Conservation (phyloP, 1,284 basidiomycete genomes). For the Naganishia albida region DNA sequence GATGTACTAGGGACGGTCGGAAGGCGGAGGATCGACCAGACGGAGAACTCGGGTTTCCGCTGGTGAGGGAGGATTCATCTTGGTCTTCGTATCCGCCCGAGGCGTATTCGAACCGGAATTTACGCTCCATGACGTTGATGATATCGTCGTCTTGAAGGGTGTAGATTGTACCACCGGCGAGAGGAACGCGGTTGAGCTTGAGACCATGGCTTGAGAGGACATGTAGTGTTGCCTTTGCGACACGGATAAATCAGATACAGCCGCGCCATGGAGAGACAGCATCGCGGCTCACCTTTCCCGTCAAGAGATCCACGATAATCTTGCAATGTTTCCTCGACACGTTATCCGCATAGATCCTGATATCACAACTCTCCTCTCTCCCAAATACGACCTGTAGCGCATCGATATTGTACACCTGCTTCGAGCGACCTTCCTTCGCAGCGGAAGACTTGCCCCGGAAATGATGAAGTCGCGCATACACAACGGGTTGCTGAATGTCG, state of each 20-base stretch:
- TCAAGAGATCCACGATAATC: slow-evolving; percentile 47
- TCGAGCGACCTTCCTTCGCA: slow-evolving; percentile 19
- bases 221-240: slow-evolving; percentile 42
- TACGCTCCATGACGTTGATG: slow-evolving; percentile 48
- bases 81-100: slow-evolving; percentile 20
- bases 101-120: slow-evolving; percentile 50
- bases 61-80: slow-evolving; percentile 6
- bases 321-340: slow-evolving; percentile 51
- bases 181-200: slow-evolving; percentile 29
- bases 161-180: slow-evolving; percentile 39
- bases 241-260: not conserved
- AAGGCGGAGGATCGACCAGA: slow-evolving; percentile 15
- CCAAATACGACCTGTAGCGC: slow-evolving; percentile 15
- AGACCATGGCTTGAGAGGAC: slow-evolving; percentile 46
- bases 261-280: not conserved
- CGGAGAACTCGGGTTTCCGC: slow-evolving; percentile 24
- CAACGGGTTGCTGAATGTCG: slow-evolving; percentile 22
- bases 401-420: slow-evolving; percentile 26
- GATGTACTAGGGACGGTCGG: slow-evolving; percentile 10
- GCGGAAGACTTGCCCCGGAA: slow-evolving; percentile 25
- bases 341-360: slow-evolving; percentile 49
- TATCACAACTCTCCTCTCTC: slow-evolving; percentile 48
- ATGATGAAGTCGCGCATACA: slow-evolving; percentile 21
- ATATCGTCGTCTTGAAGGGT: slow-evolving; percentile 43
- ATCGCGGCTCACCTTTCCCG: slow-evolving; percentile 41